Evolutionary conservation across 257 asterid species (phyloP).

Genomic region (Solanum okadae): DNA sequence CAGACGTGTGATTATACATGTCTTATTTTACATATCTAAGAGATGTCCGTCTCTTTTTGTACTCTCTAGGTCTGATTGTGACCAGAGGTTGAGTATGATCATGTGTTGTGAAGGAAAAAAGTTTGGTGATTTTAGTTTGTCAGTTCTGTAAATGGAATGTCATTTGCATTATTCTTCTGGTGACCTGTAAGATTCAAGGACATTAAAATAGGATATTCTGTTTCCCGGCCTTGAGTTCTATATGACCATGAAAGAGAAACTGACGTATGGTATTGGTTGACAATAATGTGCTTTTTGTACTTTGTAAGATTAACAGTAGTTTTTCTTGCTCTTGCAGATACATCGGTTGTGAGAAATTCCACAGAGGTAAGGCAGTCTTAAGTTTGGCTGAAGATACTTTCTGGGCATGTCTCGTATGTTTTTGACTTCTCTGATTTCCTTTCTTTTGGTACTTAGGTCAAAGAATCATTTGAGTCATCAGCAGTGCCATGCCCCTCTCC

Average conservation of each 20-base stretch:
- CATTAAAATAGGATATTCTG: not conserved
- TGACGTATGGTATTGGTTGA: not conserved
- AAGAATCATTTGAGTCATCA: conserved; percentile 44
- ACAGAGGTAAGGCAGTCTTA: conserved; percentile 12
- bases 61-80: not conserved
- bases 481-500: conserved; percentile 59
- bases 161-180: not conserved
- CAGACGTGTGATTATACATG: not conserved
- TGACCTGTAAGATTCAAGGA: not conserved
- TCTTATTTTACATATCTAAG: not conserved
- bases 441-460: conserved; percentile 27
- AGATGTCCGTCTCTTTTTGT: not conserved
- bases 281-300: not conserved
- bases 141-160: not conserved
- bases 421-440: not conserved
- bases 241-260: not conserved
- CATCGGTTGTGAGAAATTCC: conserved; percentile 11
- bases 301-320: not conserved
- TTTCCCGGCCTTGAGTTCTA: not conserved
- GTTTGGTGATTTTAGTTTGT: not conserved
- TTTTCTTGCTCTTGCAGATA: conserved; percentile 14
- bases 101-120: not conserved
- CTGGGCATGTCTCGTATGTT: not conserved
- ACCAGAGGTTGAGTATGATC: not conserved
- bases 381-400: not conserved